Evolutionary conservation across 108 stramenopile genomes (phyloP), one percentile per base, ranked within the genome.

Genomic region (Pseudonitzschia pungens): DNA sequence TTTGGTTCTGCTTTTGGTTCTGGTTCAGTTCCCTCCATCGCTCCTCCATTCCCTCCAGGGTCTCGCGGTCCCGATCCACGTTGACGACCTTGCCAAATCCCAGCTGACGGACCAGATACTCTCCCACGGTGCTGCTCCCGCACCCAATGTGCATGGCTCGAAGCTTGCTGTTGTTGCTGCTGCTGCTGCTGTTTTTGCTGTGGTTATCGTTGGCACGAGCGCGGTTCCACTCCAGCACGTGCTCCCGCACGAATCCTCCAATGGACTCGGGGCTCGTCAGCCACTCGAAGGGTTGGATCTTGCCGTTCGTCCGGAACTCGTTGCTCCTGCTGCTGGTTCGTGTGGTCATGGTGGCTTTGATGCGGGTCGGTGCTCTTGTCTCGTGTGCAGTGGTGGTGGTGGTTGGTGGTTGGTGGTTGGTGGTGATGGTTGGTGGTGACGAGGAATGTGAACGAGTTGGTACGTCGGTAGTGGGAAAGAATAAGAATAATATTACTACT

Each of bases 41-140:
- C 52, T 73, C 42, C 57, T 76, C 48, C 93, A 94, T 89, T 21
- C 42, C 40, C 26, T 76, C 41, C 59, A 94, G 63, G 16, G 82
- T 86, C 10, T 75, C 66, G 28, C 72, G 59, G 68, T 94, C 93
- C 31, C 72, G 70, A 51, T 94, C 93, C 4, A 89, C 83, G 71
- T 92, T 91, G 56, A 92, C 65, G 2, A 94, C 89, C 18, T 75
- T 53, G 4, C 62, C 69, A 65, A 81, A 90, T 42, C 59, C 54
- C 15, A 89, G 62, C 51, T 56, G 48, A 33, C 69, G 62, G 10
- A 86, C 53, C 18, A 94, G 64, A 57, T 73, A 87, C 78, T 94
- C 91, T 51, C 89, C 89, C n/a, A 89, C 64, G 20, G 78, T 80
- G 32, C 88, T 89, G 33, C 84, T 91, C 7, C 93, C 93, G 58